Conservation (phyloP, 768 basidiomycete genomes). For the Kwoniella dendrophila region DNA sequence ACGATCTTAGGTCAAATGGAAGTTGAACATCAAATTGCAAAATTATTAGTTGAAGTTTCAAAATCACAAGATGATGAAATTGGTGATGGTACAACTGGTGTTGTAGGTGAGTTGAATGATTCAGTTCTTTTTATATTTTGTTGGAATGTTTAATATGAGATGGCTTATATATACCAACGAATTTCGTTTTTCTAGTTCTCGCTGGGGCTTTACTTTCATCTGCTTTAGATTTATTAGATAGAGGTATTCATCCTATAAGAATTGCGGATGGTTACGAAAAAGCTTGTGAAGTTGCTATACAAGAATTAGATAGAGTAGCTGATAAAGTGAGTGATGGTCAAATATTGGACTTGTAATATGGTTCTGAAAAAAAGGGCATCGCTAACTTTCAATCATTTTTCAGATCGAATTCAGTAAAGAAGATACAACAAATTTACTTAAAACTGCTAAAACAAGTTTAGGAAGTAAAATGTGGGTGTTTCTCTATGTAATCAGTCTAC, state of each 20-base stretch:
- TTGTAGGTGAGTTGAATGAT: conserved; percentile 74
- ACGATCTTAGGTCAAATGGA: conserved; percentile 99
- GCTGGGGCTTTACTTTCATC: conserved; percentile 97
- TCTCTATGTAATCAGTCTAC: conserved; percentile 1
- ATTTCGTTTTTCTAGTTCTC: conserved; percentile 65
- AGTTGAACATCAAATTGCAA: conserved; percentile 98
- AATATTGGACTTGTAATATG: background rate
- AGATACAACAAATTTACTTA: conserved; percentile 83
- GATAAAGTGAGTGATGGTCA: conserved; percentile 61
- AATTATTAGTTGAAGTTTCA: conserved; percentile 80
- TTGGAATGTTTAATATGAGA: too few species aligned
- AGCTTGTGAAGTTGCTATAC: conserved; percentile 85
- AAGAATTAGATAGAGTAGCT: conserved; percentile 85
- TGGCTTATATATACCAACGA: background rate
- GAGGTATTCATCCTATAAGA: conserved; percentile 98
- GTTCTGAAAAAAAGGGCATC: background rate
- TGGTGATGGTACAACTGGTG: conserved; percentile 98
- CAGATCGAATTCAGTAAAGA: conserved; percentile 76
- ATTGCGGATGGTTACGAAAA: conserved; percentile 98
- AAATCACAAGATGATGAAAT: conserved; percentile 99
- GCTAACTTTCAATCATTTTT: background rate
- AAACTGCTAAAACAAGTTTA: conserved; percentile 92
- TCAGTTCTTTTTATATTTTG: background rate
- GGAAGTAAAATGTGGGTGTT: conserved; percentile 92
- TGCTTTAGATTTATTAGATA: conserved; percentile 92